phyloP scores from a whole-genome alignment of 176 grass and related monocot species.

The Dactylis glomerata region DNA sequence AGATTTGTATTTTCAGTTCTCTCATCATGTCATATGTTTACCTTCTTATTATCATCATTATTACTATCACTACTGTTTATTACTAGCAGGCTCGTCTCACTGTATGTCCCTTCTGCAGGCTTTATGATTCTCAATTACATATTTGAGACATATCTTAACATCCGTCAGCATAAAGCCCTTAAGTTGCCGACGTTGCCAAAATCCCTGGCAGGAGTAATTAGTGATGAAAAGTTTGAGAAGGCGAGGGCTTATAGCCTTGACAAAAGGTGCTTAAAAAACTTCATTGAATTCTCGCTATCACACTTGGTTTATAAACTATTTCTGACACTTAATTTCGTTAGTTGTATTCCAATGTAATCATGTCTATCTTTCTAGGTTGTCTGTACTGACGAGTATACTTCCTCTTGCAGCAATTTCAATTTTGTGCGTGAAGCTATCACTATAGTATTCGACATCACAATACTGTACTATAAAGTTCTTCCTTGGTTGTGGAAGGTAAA shows the following conservation, averaged over 20 bases:
- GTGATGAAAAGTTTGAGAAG: slow-evolving; percentile 75
- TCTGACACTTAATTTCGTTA: slow-evolving; percentile 3
- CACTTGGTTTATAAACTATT: neutral
- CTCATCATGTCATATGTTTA: slow-evolving; percentile 2
- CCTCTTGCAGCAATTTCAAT: slow-evolving; percentile 68
- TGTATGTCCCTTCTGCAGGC: slow-evolving; percentile 49
- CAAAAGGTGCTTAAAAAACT: slow-evolving; percentile 63
- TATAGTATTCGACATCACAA: slow-evolving; percentile 84
- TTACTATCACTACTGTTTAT: slow-evolving; percentile 11
- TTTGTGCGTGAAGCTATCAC: slow-evolving; percentile 81
- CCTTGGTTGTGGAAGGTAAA: slow-evolving; percentile 98
- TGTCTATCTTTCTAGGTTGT: neutral
- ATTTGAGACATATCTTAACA: slow-evolving; percentile 95
- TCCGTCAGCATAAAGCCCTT: slow-evolving; percentile 75
- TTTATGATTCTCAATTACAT: slow-evolving; percentile 95
- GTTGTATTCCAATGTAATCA: neutral
- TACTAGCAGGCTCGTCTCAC: neutral
- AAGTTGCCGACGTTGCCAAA: slow-evolving; percentile 65
- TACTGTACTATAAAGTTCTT: slow-evolving; percentile 81
- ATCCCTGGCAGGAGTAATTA: slow-evolving; percentile 76
- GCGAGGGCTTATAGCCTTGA: slow-evolving; percentile 93
- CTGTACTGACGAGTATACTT: slow-evolving; percentile 10
- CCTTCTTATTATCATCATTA: neutral
- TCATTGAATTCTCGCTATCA: neutral
- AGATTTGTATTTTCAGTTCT: neutral